phyloP scores from a whole-genome alignment of 352 stramenopile species.

The Phytophthora ramorum region DNA sequence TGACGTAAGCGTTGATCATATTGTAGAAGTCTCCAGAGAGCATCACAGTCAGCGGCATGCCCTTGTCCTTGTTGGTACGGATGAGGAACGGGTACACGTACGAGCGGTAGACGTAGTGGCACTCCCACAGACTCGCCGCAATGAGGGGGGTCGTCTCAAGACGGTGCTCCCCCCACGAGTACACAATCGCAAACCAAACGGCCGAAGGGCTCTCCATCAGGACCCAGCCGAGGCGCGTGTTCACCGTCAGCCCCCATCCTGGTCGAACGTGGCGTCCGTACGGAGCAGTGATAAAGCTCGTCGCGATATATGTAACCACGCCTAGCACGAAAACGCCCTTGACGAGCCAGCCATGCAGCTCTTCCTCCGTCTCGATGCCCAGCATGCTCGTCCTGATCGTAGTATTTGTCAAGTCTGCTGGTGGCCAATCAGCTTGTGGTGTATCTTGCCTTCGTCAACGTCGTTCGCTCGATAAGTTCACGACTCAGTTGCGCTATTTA shows the following conservation, averaged over 20 bases:
- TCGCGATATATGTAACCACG: slow-evolving; percentile 54
- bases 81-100: slow-evolving; percentile 82
- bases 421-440: slow-evolving; percentile 13
- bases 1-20: slow-evolving; percentile 76
- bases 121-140: slow-evolving; percentile 61
- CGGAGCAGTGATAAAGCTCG: slow-evolving; percentile 63
- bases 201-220: slow-evolving; percentile 78
- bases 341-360: slow-evolving; percentile 63
- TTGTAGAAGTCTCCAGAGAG: slow-evolving; percentile 70
- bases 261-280: slow-evolving; percentile 64
- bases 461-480: too few species aligned
- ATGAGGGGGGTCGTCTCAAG: slow-evolving; percentile 47
- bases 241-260: slow-evolving; percentile 65
- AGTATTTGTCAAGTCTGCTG: not conserved
- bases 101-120: slow-evolving; percentile 74
- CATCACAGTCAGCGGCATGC: slow-evolving; percentile 68
- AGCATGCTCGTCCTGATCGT: slow-evolving; percentile 10
- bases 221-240: slow-evolving; percentile 68
- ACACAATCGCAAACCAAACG: slow-evolving; percentile 65
- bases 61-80: slow-evolving; percentile 51
- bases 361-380: slow-evolving; percentile 44
- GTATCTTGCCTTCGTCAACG: too few species aligned
- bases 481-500: too few species aligned
- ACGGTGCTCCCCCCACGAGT: slow-evolving; percentile 49
- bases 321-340: slow-evolving; percentile 61